Evolutionary conservation across 2,329 filamentous ascomycete genomes (phyloP).

Genomic region (Tolypocladium pustulatum): DNA sequence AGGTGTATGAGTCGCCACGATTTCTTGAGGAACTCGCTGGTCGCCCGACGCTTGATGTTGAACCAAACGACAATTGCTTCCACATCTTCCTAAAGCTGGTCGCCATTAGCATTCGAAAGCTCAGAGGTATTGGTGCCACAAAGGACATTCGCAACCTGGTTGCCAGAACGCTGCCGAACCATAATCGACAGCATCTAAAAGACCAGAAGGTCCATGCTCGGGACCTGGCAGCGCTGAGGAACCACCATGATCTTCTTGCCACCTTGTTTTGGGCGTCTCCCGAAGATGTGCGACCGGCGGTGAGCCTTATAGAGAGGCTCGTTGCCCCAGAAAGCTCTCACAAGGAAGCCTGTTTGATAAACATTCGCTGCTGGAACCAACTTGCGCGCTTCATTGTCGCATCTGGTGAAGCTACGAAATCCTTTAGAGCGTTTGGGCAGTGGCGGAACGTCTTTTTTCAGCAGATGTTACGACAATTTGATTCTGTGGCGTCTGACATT

Average conservation of each 20-base stretch:
- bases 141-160: constrained; percentile 54
- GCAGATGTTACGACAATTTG: constrained; percentile 46
- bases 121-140: constrained; percentile 32
- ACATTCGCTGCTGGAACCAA: constrained; percentile 52
- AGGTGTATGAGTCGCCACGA: constrained; percentile 47
- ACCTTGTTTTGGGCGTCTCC: constrained; percentile 57
- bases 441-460: constrained; percentile 50
- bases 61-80: constrained; percentile 50
- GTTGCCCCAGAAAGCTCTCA: constrained; percentile 51
- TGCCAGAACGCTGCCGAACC: constrained; percentile 53
- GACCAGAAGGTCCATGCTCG: constrained; percentile 49
- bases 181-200: constrained; percentile 53
- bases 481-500: constrained; percentile 44
- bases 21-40: constrained; percentile 47
- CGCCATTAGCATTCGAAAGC: constrained; percentile 42
- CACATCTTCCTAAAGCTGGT: constrained; percentile 58
- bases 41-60: constrained; percentile 35
- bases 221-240: constrained; percentile 53
- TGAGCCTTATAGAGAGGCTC: constrained; percentile 46
- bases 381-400: constrained; percentile 48
- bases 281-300: constrained; percentile 38
- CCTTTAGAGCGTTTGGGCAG: constrained; percentile 32
- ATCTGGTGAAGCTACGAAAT: constrained; percentile 31
- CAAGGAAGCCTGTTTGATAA: constrained; percentile 56
- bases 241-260: constrained; percentile 58